Conservation (phyloP, 139 green algal genomes). For the Chlorella sp. region DNA sequence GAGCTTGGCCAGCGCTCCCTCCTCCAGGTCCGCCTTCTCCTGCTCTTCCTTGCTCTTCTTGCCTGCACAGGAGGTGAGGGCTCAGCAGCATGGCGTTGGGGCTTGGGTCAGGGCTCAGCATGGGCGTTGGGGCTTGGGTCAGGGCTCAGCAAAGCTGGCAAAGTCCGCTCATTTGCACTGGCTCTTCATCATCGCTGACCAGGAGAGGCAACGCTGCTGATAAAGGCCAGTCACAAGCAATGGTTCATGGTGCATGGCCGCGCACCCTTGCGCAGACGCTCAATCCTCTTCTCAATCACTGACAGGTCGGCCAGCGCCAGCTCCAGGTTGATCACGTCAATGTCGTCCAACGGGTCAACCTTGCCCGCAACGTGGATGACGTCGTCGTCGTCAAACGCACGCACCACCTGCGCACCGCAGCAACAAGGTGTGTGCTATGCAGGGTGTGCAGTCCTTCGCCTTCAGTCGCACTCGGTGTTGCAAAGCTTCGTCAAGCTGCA, state of each 20-base stretch:
- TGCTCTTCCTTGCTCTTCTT: constrained; percentile 70
- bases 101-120: too few relatives aligned
- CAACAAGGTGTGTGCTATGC: too few relatives aligned
- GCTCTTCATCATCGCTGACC: too few relatives aligned
- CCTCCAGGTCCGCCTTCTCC: constrained; percentile 62
- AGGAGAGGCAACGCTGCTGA: too few relatives aligned
- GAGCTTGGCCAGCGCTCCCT: constrained; percentile 59
- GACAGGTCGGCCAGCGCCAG: constrained; percentile 84
- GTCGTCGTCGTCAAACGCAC: constrained; percentile 95
- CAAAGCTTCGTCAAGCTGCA: too few relatives aligned
- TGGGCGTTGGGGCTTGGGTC: too few relatives aligned
- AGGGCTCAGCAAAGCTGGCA: too few relatives aligned
- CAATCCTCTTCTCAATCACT: constrained; percentile 82
- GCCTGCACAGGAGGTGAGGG: constrained; percentile 15
- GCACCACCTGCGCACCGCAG: constrained; percentile 71
- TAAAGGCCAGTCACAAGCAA: too few relatives aligned
- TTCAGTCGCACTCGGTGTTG: too few relatives aligned
- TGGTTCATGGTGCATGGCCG: too few relatives aligned
- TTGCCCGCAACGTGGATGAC: constrained; percentile 89
- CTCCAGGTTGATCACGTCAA: constrained; percentile 69
- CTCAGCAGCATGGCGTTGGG: background rate
- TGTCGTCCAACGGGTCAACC: constrained; percentile 28
- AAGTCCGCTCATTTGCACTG: too few relatives aligned
- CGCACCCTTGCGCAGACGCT: constrained; percentile 79
- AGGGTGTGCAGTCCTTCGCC: too few relatives aligned